Base-by-base conservation (phyloP, 768 basidiomycete genomes). In the Ramaria rubella region DNA sequence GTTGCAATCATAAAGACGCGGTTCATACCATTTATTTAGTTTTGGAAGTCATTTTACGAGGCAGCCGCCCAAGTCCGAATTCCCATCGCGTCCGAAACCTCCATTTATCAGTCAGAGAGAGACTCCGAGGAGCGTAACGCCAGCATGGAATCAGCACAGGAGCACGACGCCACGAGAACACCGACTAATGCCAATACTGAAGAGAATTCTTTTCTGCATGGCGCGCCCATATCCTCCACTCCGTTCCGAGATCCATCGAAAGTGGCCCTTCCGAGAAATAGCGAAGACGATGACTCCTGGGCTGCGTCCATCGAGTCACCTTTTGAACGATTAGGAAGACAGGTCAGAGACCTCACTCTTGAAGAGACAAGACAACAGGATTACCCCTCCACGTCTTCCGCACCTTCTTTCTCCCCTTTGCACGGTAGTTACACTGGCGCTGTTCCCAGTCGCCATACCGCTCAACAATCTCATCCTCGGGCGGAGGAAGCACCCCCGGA, bases 31-130 rank as follows among this genome's bases (percentile, higher is more conserved):
- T 19, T 11, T 45, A 4, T 24, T 0, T 63, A 95, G 94, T 97
- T 97, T 68, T 98, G 95, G 94, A 86, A 86, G 4, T 87, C 90
- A 0, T 98, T 99, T 76, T 97, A 94, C 66, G 94, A 97, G 65
- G 82, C 88, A 58, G 92, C 94, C 8, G 94, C 95, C 3, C 86
- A 91, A 63, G 86, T 93, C 27, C 82, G 85, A 38, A 86, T 94
- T 43, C 85, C 87, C 4, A 82, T 82, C 1, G 29, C 52, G 23
- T 56, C 38, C 6, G 52, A 59, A 14, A 36, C 30, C 9, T 48
- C 53, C 21, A 19, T 52, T 5, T 36, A 53, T 23, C 43, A 29
- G 44, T 12, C 53, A 6, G 70, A 69, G 60, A 52, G 58, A 31
- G 52, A 48, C 5, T 34, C 33, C 19, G 59, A 57, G 38, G 55